Percentiles rank a stretch among this genome's conserved stretches.
Conservation (phyloP, 2,329 filamentous ascomycete genomes). For the Claviceps pusilla region DNA sequence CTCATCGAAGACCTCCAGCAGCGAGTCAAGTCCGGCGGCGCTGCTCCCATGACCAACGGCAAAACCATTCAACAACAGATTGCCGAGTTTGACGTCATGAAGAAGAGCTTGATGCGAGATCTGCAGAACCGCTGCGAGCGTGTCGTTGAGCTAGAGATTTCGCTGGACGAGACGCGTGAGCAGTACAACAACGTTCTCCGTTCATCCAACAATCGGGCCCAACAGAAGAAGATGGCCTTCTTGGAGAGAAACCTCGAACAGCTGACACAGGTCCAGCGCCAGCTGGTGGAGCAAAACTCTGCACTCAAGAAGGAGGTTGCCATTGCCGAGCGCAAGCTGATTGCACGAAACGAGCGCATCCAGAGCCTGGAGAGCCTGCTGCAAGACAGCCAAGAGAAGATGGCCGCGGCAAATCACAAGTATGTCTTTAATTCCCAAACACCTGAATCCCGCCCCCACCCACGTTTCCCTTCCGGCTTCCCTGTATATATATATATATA, state of each 20-base stretch:
- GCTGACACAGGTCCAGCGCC: constrained; percentile 88
- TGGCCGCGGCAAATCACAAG: constrained; percentile 94
- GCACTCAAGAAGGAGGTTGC: constrained; percentile 97
- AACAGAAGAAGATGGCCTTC: constrained; percentile 99
- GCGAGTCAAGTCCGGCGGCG: constrained; percentile 45
- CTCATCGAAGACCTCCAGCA: constrained; percentile 69
- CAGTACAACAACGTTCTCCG: constrained; percentile 98
- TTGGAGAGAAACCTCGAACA: constrained; percentile 96
- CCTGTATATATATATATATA: too few species aligned
- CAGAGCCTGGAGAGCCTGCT: constrained; percentile 81
- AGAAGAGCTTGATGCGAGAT: constrained; percentile 98
- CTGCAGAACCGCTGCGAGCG: constrained; percentile 96
- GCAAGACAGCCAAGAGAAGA: constrained; percentile 95
- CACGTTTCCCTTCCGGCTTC: too few species aligned
- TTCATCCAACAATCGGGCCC: constrained; percentile 91
- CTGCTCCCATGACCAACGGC: constrained; percentile 53
- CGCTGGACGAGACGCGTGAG: constrained; percentile 88
- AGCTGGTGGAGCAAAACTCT: constrained; percentile 95
- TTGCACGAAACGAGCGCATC: constrained; percentile 92
- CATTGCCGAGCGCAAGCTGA: constrained; percentile 92
- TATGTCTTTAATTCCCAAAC: constrained; percentile 31
- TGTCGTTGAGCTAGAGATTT: constrained; percentile 95
- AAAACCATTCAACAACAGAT: constrained; percentile 97
- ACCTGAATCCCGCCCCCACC: too few species aligned
- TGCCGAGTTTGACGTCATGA: constrained; percentile 97